Percentiles rank a stretch among this genome's conserved stretches.
phyloP scores from a whole-genome alignment of 345 rosid genomes.

The Atalantia buxifolia region DNA sequence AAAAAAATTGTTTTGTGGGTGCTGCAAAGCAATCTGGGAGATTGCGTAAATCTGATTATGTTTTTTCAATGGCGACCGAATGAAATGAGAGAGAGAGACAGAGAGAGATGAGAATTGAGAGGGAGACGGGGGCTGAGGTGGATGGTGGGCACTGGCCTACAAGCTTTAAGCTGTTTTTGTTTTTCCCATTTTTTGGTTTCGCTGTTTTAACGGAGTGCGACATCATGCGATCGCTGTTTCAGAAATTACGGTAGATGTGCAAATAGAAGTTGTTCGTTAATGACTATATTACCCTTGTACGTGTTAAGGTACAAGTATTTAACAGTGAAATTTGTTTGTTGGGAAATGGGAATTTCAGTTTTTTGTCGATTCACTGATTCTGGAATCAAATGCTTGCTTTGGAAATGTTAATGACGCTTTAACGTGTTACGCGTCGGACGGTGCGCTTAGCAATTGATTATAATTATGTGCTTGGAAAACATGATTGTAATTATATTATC shows the following conservation, averaged over 20 bases:
- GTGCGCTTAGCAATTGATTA: too few species aligned
- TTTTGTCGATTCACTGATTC: too few species aligned
- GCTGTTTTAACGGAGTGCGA: background rate
- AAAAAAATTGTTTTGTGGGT: background rate
- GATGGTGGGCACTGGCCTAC: conserved; percentile 10
- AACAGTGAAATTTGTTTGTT: background rate
- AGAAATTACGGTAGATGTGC: background rate
- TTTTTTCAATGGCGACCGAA: conserved; percentile 22
- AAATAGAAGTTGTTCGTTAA: background rate
- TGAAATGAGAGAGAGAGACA: background rate
- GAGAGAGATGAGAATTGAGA: too few species aligned
- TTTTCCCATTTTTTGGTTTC: background rate
- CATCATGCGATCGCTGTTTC: background rate
- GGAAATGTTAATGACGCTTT: conserved; percentile 11
- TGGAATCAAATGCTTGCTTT: background rate
- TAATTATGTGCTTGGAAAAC: too few species aligned
- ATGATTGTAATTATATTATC: too few species aligned
- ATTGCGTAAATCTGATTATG: conserved; percentile 18
- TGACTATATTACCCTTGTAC: background rate
- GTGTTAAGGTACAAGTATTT: background rate
- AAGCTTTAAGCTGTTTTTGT: background rate
- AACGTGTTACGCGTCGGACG: too few species aligned
- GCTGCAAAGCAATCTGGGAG: conserved; percentile 18
- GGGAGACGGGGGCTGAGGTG: conserved; percentile 20
- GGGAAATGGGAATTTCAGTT: too few species aligned